Conservation (phyloP, 306 rosid genomes). For the Crataegus laevigata region DNA sequence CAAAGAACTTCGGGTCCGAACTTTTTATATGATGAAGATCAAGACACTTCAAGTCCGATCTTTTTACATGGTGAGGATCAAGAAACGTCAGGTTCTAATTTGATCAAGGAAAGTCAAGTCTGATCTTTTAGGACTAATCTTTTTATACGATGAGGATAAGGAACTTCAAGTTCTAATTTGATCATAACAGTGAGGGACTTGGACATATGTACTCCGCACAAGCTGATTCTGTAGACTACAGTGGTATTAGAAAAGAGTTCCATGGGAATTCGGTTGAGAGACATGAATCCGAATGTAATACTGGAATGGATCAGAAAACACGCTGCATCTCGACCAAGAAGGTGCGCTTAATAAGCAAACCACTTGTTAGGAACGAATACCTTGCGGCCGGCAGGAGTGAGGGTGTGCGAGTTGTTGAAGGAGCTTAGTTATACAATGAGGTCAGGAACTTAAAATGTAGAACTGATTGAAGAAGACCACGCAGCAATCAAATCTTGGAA, state of each 20-base stretch:
- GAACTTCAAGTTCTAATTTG: no score
- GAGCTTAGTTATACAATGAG: background rate
- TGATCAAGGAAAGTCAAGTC: no score
- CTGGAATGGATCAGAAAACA: conserved; percentile 8
- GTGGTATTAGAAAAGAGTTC: background rate
- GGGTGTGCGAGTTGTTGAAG: background rate
- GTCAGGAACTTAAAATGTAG: background rate
- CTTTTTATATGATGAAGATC: no score
- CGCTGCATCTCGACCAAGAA: background rate
- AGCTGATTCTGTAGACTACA: background rate
- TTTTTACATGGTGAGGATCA: no score
- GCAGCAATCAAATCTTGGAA: background rate
- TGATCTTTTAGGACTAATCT: no score
- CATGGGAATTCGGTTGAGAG: conserved; percentile 13
- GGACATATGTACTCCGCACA: conserved; percentile 8
- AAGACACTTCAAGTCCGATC: no score
- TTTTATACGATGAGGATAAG: no score
- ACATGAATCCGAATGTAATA: conserved; percentile 3
- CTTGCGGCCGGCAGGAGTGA: conserved; percentile 14
- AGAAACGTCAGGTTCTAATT: no score
- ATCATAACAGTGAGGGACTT: conserved; percentile 2
- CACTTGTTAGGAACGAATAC: conserved; percentile 42
- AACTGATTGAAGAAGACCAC: background rate
- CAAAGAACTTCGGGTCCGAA: no score
- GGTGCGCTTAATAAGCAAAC: background rate